A percentile compares a stretch with the other conserved stretches of the same genome.
Evolutionary conservation across 2,329 filamentous ascomycete genomes (phyloP).

Genomic region (Venturia effusa): DNA sequence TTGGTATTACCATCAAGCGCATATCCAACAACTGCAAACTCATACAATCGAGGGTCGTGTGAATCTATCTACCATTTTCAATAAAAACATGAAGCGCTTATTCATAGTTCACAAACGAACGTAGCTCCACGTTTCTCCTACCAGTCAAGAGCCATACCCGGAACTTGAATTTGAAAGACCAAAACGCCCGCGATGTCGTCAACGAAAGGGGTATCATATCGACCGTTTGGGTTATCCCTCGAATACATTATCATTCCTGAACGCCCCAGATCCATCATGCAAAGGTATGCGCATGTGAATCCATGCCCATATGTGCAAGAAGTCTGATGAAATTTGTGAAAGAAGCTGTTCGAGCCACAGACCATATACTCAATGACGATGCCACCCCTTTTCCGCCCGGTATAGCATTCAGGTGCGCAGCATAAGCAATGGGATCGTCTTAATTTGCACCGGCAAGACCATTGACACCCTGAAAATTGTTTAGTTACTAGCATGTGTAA

Average conservation of each 20-base stretch:
- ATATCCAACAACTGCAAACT: not conserved
- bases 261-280: not conserved
- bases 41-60: too few species aligned
- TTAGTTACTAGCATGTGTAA: not conserved
- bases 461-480: not conserved
- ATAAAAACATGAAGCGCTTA: too few species aligned
- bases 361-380: not conserved
- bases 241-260: not conserved
- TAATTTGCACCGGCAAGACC: not conserved
- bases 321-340: not conserved
- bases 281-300: not conserved
- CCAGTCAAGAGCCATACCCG: not conserved
- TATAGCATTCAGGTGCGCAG: not conserved
- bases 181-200: not conserved
- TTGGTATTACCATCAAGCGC: not conserved
- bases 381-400: not conserved
- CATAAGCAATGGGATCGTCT: not conserved
- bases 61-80: too few species aligned
- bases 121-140: not conserved
- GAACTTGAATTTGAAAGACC: not conserved
- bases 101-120: too few species aligned
- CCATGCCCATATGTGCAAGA: not conserved
- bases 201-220: conserved; percentile 1
- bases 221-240: not conserved
- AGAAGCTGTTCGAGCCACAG: not conserved